Evolutionary conservation across 495 filamentous ascomycete genomes (phyloP), one percentile per base, ranked within the genome.

Genomic region (Penicillium simplicissimum): DNA sequence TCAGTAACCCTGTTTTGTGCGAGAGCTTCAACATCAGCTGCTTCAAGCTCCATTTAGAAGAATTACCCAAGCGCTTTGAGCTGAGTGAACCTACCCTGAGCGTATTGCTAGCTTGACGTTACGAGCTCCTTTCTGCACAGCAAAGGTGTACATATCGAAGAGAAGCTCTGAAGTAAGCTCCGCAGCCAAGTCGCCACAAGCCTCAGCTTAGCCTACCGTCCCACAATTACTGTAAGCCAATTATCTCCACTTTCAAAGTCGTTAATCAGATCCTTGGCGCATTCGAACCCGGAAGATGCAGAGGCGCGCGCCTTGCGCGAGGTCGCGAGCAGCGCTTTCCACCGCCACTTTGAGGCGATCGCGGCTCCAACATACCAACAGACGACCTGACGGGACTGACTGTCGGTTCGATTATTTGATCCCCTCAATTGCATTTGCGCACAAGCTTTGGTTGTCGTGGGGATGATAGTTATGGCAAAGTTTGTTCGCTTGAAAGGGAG

Each of bases 381-480:
- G 43, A 31, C 52, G 23, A 56, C 52, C 52, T 17, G 23, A 51
- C 17, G 42, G 35, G 57, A 52, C 45, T 8, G 19, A 56, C 17
- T 36, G 58, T 14, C 52, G 42, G 43, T 23, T 5, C 23, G 49
- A 17, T 19, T 8, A 2, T 21, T 19, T 35, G 2, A 8, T 21
- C 15, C n/a, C 13, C 0, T 15, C 14, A 31, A 56, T 56, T n/a
- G 7, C 3, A 56, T 19, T 31, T 38, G 17, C 9, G 13, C n/a
- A 53, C 14, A 28, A 31, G n/a, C 4, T 17, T 28, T 10, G 4
- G 47, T 53, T 58, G 33, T 23, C 37, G 17, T 38, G 31, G 58
- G 34, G 33, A 51, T 38, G 31, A 28, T 49, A 55, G 14, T 63
- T 47, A 49, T 42, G 36, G 31, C 13, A 37, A 53, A 42, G 36